These are phyloP conservation scores for Panicum hallii DNA, from an alignment of 202 grass and related monocot species.

Conservation along the genomic window DNA sequence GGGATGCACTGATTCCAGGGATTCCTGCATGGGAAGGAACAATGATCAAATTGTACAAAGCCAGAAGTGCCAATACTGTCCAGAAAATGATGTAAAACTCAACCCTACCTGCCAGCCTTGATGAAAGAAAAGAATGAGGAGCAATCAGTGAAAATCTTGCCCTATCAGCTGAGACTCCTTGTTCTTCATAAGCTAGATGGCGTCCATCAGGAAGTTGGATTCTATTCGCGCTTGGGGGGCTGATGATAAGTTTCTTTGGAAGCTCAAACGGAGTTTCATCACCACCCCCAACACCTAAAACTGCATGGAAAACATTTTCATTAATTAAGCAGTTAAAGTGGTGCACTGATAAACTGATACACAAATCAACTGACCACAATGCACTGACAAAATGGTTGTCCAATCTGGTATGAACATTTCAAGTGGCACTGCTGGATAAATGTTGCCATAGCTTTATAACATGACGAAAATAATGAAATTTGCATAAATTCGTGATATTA, in stretches of 20 bases:
- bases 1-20: conserved; percentile 71
- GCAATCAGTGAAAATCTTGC: conserved; percentile 87
- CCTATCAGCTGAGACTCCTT: conserved; percentile 71
- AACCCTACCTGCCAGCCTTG: conserved; percentile 75
- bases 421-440: background rate
- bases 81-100: conserved; percentile 7
- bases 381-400: conserved; percentile 28
- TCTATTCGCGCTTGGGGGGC: conserved; percentile 74
- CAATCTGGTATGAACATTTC: background rate
- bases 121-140: conserved; percentile 97
- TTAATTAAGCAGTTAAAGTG: conserved; percentile 40
- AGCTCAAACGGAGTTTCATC: conserved; percentile 57
- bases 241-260: conserved; percentile 86
- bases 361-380: background rate
- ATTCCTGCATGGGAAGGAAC: conserved; percentile 63
- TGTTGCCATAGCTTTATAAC: background rate
- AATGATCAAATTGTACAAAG: conserved; percentile 36
- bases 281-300: conserved; percentile 58
- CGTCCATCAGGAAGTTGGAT: conserved; percentile 89
- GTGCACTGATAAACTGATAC: conserved; percentile 16
- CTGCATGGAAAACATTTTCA: conserved; percentile 64
- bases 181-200: conserved; percentile 80
- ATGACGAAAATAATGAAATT: conserved; percentile 16
- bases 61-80: conserved; percentile 4
- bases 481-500: background rate